Conservation (phyloP, 164 flowering plant genomes). For the Litsea cubeba region DNA sequence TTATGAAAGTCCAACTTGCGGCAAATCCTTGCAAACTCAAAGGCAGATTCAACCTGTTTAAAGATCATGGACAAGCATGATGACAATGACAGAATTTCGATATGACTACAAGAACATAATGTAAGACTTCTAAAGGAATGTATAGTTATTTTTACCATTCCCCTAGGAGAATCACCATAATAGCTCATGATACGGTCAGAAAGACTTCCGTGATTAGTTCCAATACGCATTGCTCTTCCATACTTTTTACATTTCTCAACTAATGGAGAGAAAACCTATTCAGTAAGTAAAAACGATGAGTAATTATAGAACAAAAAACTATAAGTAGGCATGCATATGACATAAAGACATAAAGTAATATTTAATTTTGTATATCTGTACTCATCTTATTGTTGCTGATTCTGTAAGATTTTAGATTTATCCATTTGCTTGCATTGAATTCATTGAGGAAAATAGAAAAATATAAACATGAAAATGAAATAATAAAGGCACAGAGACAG, state of each 20-base stretch:
- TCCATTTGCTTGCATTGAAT: neutral
- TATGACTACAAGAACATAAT: neutral
- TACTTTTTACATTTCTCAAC: constrained; percentile 97
- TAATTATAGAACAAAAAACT: neutral
- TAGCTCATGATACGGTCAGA: constrained; percentile 99
- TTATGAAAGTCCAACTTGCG: constrained; percentile 88
- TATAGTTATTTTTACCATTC: constrained; percentile 57
- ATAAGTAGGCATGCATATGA: neutral
- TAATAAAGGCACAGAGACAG: neutral
- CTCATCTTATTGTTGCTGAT: neutral
- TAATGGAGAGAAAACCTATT: constrained; percentile 83
- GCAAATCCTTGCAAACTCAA: constrained; percentile 96
- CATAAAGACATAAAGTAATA: neutral
- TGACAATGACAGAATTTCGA: constrained; percentile 6
- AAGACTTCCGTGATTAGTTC: constrained; percentile 98
- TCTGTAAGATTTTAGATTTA: neutral
- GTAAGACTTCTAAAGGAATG: constrained; percentile 7
- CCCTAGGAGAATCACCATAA: constrained; percentile 97
- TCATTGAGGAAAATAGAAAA: neutral
- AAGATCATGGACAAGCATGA: neutral
- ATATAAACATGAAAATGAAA: neutral
- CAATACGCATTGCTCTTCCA: constrained; percentile 98
- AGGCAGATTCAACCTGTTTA: constrained; percentile 95
- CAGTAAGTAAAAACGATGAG: neutral
- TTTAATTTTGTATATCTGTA: neutral